phyloP scores from a whole-genome alignment of 495 filamentous ascomycete genomes.

The Hypoxylon rickii region DNA sequence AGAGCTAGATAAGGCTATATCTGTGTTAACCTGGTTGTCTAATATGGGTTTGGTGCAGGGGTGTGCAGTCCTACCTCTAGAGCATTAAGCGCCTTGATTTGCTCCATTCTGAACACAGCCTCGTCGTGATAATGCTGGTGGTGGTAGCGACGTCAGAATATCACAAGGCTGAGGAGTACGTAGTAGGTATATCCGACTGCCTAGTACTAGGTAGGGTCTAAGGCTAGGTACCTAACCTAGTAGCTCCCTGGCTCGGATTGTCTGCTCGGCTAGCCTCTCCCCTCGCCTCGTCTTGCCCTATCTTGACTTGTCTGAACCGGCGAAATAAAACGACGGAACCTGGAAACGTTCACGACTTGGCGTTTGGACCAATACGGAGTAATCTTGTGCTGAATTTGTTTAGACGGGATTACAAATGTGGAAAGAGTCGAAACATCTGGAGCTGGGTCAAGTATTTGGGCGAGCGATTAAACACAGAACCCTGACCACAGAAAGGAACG shows the following conservation, averaged over 20 bases:
- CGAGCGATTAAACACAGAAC: too few species aligned
- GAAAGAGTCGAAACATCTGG: conserved; percentile 4
- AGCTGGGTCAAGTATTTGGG: background rate
- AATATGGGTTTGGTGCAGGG: background rate
- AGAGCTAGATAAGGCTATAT: conserved; percentile 82
- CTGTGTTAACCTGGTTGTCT: background rate
- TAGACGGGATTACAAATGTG: background rate
- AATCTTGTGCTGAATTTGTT: conserved; percentile 9
- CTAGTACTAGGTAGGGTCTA: background rate
- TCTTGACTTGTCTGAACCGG: too few species aligned
- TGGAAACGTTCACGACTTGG: too few species aligned
- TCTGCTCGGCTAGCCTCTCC: too few species aligned
- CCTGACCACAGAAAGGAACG: too few species aligned
- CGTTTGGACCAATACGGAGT: too few species aligned
- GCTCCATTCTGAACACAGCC: conserved; percentile 67
- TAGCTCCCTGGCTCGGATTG: background rate
- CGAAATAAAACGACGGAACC: too few species aligned
- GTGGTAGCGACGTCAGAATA: conserved; percentile 33
- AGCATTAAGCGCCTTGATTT: conserved; percentile 81
- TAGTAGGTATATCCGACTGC: too few species aligned
- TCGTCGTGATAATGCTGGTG: conserved; percentile 7
- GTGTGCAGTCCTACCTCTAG: conserved; percentile 54
- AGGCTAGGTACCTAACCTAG: conserved; percentile 7
- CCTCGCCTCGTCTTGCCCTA: too few species aligned
- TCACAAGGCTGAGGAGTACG: conserved; percentile 22